Evolutionary conservation across 164 flowering plant genomes (phyloP).

Genomic region (Chimonanthus salicifolius): DNA sequence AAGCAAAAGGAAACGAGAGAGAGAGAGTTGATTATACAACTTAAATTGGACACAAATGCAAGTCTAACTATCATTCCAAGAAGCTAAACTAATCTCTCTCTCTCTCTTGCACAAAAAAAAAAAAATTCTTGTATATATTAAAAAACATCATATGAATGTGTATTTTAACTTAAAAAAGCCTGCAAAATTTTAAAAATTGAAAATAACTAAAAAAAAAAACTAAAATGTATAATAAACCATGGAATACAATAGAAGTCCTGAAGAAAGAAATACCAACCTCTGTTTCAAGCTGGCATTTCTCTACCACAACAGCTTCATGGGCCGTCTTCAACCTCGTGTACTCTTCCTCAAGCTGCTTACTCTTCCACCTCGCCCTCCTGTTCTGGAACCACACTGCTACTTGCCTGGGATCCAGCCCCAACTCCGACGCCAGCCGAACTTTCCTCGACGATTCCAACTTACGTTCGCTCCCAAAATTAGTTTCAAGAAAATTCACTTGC

Average conservation of each 20-base stretch:
- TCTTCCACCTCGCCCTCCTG: conserved; percentile 66
- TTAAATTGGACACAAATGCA: too few species aligned
- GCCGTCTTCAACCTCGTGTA: conserved; percentile 31
- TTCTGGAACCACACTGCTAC: conserved; percentile 84
- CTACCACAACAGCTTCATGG: conserved; percentile 35
- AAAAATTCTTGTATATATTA: too few species aligned
- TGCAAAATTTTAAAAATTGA: too few species aligned
- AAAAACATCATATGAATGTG: too few species aligned
- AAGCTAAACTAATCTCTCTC: too few species aligned
- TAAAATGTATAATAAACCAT: neutral
- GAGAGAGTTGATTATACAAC: too few species aligned
- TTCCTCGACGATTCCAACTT: conserved; percentile 64
- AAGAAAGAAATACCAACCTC: conserved; percentile 32
- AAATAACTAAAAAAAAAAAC: too few species aligned
- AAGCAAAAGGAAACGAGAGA: too few species aligned
- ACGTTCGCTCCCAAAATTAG: conserved; percentile 45
- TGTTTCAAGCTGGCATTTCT: conserved; percentile 60
- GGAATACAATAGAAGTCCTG: neutral
- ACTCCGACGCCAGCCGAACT: conserved; percentile 50
- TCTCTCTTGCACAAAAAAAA: too few species aligned
- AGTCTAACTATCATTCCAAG: too few species aligned
- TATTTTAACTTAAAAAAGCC: too few species aligned
- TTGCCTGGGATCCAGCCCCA: conserved; percentile 64
- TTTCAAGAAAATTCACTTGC: conserved; percentile 45
- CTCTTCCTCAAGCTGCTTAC: conserved; percentile 64